Base-by-base conservation (phyloP, 257 asterid genomes). In the Solanum virginianum region DNA sequence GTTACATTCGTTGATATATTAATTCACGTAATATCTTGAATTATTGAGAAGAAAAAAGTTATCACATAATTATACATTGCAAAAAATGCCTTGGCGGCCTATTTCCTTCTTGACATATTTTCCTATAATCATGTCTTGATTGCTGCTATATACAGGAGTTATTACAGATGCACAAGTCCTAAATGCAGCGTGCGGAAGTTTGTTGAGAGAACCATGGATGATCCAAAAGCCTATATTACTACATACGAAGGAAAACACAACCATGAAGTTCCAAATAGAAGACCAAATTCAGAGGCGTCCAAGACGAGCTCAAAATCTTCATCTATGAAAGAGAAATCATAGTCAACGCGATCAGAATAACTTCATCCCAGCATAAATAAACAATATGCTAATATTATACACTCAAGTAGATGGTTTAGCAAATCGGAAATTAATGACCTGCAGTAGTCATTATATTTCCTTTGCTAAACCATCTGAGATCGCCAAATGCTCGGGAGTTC, bases 221-320 rank as follows among this genome's bases (percentile, higher is more conserved):
- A 92, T 83, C 91, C 97, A 4, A 79, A 85, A 10, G 88, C 92
- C 20, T 92, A 89, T 85, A 90, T 94, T 20, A 92, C 97, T 24
- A 95, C 96, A 17, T 95, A 93, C 15, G 98, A 95, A 82, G 98
- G 98, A 32, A 90, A 87, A 69, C 99, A 94, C 95, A 90, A 89
- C 91, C 99, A 94, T 43, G 88, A 80, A 69, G 74, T 91, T 89
- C 94, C 96, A 17, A 84, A 62, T 12, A 90, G 63, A 85, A 60
- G 45, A 81, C 85, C 87, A 57, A 85, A 87, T 62, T 55, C 87
- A 9, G 91, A 85, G 75, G 81, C 88, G 20, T 88, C 92, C 69
- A 89, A 87, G 87, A 65, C 90, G 11, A 87, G 88, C 45, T 7
- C 87, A 36, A 90, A 85, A 54, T 79, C 80, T 68, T 60, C 85